Percentiles rank a stretch among this genome's conserved stretches.
These are phyloP conservation scores for Fusarium sp. DNA, from an alignment of 2,329 filamentous ascomycete genomes.

Conservation along the genomic window DNA sequence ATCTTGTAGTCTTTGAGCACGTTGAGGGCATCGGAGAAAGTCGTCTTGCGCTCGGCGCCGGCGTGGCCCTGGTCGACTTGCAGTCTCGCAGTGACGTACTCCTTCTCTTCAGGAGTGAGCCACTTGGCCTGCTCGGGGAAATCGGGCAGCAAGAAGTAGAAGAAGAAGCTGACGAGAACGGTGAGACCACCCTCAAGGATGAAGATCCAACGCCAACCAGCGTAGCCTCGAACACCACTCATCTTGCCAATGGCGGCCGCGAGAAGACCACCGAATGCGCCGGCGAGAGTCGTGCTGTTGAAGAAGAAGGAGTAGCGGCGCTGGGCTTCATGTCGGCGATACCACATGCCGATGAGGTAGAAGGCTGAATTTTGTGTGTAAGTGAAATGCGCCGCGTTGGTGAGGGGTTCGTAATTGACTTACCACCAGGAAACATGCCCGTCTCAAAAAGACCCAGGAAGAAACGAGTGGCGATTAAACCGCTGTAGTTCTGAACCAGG, in stretches of 20 bases:
- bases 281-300: slow-evolving; percentile 80
- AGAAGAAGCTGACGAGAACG: slow-evolving; percentile 68
- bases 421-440: slow-evolving; percentile 72
- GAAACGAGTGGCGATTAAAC: slow-evolving; percentile 83
- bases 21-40: slow-evolving; percentile 66
- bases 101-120: slow-evolving; percentile 76
- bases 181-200: slow-evolving; percentile 80
- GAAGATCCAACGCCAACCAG: slow-evolving; percentile 86
- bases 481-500: slow-evolving; percentile 79
- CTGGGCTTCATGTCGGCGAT: slow-evolving; percentile 87
- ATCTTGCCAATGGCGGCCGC: slow-evolving; percentile 92
- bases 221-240: slow-evolving; percentile 75
- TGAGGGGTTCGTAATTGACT: slow-evolving; percentile 10
- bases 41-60: slow-evolving; percentile 71
- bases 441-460: slow-evolving; percentile 84
- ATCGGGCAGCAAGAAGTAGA: slow-evolving; percentile 77
- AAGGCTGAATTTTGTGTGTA: slow-evolving; percentile 56
- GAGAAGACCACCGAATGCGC: slow-evolving; percentile 87
- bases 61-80: slow-evolving; percentile 76
- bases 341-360: slow-evolving; percentile 89
- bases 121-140: slow-evolving; percentile 82
- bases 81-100: slow-evolving; percentile 74
- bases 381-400: slow-evolving; percentile 53
- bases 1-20: slow-evolving; percentile 82
- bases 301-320: slow-evolving; percentile 96